These are phyloP conservation scores for Crithidia bombi DNA, from an alignment of 208 protist genomes.

Conservation along the genomic window DNA sequence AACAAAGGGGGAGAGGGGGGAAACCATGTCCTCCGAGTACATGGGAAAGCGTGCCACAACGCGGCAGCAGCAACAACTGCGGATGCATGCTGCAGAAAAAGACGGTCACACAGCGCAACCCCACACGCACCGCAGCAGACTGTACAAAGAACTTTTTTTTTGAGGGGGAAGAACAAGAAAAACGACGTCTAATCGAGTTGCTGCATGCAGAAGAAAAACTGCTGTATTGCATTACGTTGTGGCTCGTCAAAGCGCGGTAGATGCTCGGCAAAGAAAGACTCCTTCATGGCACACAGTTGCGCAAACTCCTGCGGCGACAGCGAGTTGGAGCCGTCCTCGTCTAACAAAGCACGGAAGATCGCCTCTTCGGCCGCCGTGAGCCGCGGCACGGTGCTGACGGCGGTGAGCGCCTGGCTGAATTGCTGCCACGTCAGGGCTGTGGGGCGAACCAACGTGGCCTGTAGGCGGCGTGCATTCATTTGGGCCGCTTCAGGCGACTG, in stretches of 20 bases:
- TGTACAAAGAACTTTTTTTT: too few species aligned
- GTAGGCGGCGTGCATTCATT: background rate
- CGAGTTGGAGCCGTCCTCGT: constrained; percentile 59
- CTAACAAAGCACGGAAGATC: constrained; percentile 55
- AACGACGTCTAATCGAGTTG: constrained; percentile 48
- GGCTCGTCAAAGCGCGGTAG: constrained; percentile 59
- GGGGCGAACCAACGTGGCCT: constrained; percentile 33
- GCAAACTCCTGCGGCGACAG: constrained; percentile 68
- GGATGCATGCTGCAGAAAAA: too few species aligned
- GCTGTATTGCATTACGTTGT: constrained; percentile 58
- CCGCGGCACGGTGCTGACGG: constrained; percentile 34
- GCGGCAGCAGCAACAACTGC: too few species aligned
- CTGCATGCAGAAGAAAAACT: constrained; percentile 82
- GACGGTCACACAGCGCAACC: too few species aligned
- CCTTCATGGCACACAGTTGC: constrained; percentile 46
- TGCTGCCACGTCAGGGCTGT: constrained; percentile 53
- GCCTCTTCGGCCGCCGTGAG: constrained; percentile 44
- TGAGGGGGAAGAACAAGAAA: constrained; percentile 10
- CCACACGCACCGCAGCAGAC: constrained; percentile 12
- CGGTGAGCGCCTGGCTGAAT: constrained; percentile 50
- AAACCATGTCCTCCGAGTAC: too few species aligned
- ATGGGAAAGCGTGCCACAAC: too few species aligned
- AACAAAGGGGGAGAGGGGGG: too few species aligned
- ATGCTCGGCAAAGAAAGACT: constrained; percentile 47
- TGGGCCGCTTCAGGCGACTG: background rate